These are phyloP conservation scores for Dictyostelium discoideum DNA, from an alignment of 78 protist genomes.

Conservation along the genomic window DNA sequence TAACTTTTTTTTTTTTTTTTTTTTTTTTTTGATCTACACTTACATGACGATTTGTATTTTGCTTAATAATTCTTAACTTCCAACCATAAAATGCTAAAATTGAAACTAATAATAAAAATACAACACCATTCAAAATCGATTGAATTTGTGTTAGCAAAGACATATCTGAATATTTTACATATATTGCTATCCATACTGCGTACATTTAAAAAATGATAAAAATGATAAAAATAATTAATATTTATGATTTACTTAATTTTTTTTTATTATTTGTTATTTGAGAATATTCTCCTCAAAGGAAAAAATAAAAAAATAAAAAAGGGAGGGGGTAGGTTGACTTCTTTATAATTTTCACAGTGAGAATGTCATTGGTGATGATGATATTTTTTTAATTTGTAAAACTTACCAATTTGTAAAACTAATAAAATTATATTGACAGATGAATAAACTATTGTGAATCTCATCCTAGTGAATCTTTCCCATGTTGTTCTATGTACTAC, in stretches of 20 bases:
- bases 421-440: conserved; percentile 38
- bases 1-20: too few relatives aligned
- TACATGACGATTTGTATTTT: conserved; percentile 46
- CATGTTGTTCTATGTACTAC: conserved; percentile 65
- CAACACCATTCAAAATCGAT: conserved; percentile 42
- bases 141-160: conserved; percentile 2
- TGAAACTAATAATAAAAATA: conserved; percentile 59
- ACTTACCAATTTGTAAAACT: conserved; percentile 53
- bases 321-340: too few relatives aligned
- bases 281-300: too few relatives aligned
- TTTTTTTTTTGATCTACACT: not conserved
- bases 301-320: too few relatives aligned
- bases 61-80: conserved; percentile 23
- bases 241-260: not conserved
- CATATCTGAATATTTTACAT: not conserved
- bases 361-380: too few relatives aligned
- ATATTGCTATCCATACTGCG: conserved; percentile 37
- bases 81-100: conserved; percentile 70
- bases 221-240: not conserved
- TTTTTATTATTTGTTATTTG: not conserved
- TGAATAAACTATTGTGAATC: conserved; percentile 58
- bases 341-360: too few relatives aligned
- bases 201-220: not conserved
- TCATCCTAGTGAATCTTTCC: conserved; percentile 50
- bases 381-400: not conserved